Evolutionary conservation across 345 rosid genomes (phyloP).

Genomic region (Salix koriyanagi): DNA sequence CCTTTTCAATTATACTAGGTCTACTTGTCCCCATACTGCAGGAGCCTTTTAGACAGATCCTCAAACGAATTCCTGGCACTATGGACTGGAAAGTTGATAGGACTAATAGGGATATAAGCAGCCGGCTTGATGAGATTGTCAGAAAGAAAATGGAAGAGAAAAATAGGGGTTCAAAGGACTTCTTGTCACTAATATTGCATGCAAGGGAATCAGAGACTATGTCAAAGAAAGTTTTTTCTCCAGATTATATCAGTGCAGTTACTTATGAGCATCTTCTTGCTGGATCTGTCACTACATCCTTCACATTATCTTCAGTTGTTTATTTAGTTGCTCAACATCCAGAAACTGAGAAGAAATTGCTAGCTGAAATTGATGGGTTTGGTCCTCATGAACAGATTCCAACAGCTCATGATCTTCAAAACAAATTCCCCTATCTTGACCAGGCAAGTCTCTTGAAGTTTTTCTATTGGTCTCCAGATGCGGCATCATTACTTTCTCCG

Average conservation of each 20-base stretch:
- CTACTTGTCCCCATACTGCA: constrained; percentile 68
- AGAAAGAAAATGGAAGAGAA: constrained; percentile 51
- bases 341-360: constrained; percentile 61
- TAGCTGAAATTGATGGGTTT: constrained; percentile 67
- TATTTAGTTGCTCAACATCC: constrained; percentile 72
- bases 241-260: constrained; percentile 74
- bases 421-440: constrained; percentile 71
- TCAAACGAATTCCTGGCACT: constrained; percentile 78
- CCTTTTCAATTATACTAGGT: constrained; percentile 72
- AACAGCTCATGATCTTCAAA: constrained; percentile 58
- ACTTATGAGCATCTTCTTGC: constrained; percentile 93
- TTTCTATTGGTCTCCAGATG: background rate
- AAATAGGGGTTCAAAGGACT: constrained; percentile 56
- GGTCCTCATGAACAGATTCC: constrained; percentile 55
- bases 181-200: constrained; percentile 62
- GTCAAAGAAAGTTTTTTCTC: constrained; percentile 48
- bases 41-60: constrained; percentile 78
- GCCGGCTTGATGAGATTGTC: constrained; percentile 71
- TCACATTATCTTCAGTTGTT: constrained; percentile 65
- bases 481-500: background rate
- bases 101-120: constrained; percentile 47
- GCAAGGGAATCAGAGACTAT: constrained; percentile 59
- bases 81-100: constrained; percentile 80
- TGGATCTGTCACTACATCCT: constrained; percentile 83
- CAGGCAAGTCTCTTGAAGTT: constrained; percentile 41